Percentiles rank a stretch among this genome's conserved stretches.
Conservation (phyloP, 305 asterid genomes). For the Solanum hybrid region DNA sequence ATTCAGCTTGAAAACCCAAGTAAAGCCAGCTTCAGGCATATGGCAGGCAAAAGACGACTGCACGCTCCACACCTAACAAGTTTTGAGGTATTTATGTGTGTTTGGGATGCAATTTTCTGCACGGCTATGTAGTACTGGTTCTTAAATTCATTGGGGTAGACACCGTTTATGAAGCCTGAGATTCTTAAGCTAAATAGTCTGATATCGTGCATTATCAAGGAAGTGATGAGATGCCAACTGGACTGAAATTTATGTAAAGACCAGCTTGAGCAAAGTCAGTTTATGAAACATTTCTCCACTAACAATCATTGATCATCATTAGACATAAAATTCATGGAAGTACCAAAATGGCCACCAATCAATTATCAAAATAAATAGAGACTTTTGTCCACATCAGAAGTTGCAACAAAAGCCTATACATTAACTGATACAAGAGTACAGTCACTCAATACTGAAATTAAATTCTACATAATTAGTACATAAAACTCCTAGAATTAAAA, state of each 20-base stretch:
- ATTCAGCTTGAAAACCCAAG: slow-evolving; percentile 5
- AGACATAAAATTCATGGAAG: neutral
- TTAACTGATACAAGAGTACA: neutral
- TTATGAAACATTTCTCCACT: neutral
- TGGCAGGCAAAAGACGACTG: neutral
- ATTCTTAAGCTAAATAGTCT: neutral
- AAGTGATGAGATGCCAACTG: neutral
- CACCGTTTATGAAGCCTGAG: neutral
- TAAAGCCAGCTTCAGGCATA: neutral
- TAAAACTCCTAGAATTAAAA: neutral
- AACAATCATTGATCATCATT: neutral
- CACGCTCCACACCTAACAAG: neutral
- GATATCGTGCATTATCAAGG: neutral
- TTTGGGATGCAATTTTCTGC: neutral
- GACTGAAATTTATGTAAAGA: neutral
- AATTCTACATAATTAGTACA: neutral
- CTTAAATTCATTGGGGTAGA: neutral
- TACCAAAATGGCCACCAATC: neutral
- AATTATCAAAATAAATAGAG: neutral
- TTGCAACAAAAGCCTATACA: neutral
- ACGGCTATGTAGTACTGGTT: neutral
- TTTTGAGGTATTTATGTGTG: neutral
- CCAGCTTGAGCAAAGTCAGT: neutral
- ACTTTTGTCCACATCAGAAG: neutral
- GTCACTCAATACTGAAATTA: neutral